Conservation (phyloP, 2,329 filamentous ascomycete genomes). For the Microsporum ferrugineum region DNA sequence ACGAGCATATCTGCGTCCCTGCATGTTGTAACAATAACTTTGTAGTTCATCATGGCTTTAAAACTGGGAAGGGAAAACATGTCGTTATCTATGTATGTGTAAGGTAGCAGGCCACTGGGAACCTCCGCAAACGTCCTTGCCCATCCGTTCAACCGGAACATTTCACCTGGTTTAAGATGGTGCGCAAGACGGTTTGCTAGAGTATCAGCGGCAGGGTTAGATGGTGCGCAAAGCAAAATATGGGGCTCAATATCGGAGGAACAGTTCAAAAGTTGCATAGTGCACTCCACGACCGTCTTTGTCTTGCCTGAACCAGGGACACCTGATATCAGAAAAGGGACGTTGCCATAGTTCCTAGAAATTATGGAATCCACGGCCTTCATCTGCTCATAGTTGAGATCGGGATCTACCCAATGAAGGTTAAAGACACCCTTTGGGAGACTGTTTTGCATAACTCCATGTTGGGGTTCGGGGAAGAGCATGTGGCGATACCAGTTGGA, state of each 20-base stretch:
- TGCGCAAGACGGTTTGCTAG: slow-evolving; percentile 30
- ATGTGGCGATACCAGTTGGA: slow-evolving; percentile 24
- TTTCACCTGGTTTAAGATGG: slow-evolving; percentile 26
- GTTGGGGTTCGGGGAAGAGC: slow-evolving; percentile 32
- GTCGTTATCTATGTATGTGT: slow-evolving; percentile 31
- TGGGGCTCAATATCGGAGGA: slow-evolving; percentile 18
- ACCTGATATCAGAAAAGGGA: slow-evolving; percentile 40
- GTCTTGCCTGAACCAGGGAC: slow-evolving; percentile 45
- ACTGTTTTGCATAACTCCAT: slow-evolving; percentile 30
- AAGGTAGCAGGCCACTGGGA: slow-evolving; percentile 27
- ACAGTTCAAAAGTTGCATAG: slow-evolving; percentile 22
- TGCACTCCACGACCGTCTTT: slow-evolving; percentile 39
- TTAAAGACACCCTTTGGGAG: slow-evolving; percentile 28
- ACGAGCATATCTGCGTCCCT: slow-evolving; percentile 33
- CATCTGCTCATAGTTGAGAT: slow-evolving; percentile 40
- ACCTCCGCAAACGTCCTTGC: slow-evolving; percentile 34
- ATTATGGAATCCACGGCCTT: slow-evolving; percentile 36
- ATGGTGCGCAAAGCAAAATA: slow-evolving; percentile 36
- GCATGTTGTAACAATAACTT: slow-evolving; percentile 35
- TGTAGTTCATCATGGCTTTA: slow-evolving; percentile 29
- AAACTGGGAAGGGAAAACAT: slow-evolving; percentile 34
- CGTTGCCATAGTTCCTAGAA: slow-evolving; percentile 31
- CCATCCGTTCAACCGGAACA: slow-evolving; percentile 35
- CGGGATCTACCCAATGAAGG: slow-evolving; percentile 29
- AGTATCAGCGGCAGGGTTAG: slow-evolving; percentile 38